Evolutionary conservation across 2,329 filamentous ascomycete genomes (phyloP), one percentile per base, ranked within the genome.

Genomic region (Blastomyces parvus): DNA sequence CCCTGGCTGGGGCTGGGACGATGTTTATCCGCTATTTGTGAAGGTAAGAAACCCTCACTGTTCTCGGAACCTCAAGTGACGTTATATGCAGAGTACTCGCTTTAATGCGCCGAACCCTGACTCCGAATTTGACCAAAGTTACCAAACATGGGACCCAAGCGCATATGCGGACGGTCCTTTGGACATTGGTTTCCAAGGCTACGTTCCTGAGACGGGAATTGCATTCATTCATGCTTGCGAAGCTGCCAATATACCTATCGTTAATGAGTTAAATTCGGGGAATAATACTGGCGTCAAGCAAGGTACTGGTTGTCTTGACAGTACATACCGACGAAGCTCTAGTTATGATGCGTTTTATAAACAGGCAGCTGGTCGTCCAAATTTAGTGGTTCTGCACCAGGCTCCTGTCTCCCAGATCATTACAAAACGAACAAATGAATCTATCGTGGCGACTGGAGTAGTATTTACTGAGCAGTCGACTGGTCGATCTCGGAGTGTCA

Each of bases 341-440:
- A 73, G 71, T 62, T 74, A 73, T 61, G 69, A 72, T 48, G 67
- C 70, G 14, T 74, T 71, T 59, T 73, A 72, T 30, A 62, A 68
- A 57, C 69, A 72, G 62, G 71, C 71, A 38, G 63, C 66, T 0
- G 67, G 70, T 27, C 67, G 72, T 14, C 66, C 70, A 1, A 74
- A 74, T 44, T 63, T 74, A 2, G 65, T 66, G 8, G 72, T 73
- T 0, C 61, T 73, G 3, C 67, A 69, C 38, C 64, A 70, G 56
- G 67, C 73, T 17, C 68, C 69, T 11, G 73, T 74, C 3, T 69
- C 66, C 8, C 65, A 68, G 9, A 69, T 74, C 40, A 66, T 69
- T 3, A 65, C 63, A 7, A 62, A 66, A 13, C 62, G 62, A 19
- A 64, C 30, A 53, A 64, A 62, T 17, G 58, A 53, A 9, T 53